Evolutionary conservation across 2,329 filamentous ascomycete species (phyloP).

Genomic region (Fusarium begoniae): DNA sequence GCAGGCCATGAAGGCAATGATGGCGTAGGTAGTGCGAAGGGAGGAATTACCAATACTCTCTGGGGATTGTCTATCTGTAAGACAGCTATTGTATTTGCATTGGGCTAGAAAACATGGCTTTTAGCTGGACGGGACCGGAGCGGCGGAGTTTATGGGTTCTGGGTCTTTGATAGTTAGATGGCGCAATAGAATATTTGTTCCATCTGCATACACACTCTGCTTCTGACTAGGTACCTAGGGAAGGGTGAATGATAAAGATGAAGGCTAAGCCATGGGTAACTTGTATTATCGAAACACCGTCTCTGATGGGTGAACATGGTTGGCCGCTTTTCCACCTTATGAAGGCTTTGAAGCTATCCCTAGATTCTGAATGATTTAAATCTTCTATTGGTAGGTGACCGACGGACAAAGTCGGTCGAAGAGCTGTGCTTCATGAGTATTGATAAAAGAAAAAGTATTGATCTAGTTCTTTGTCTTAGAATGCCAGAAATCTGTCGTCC

Average conservation of each 20-base stretch:
- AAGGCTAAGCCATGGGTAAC: background rate
- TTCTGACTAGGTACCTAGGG: background rate
- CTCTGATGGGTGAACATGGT: background rate
- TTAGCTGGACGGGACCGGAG: constrained; percentile 44
- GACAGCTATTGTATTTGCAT: constrained; percentile 41
- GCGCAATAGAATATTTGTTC: constrained; percentile 38
- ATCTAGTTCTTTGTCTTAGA: background rate
- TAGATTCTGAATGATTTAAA: background rate
- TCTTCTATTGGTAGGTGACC: background rate
- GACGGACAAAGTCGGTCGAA: background rate
- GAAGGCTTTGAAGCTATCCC: background rate
- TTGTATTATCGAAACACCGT: no score
- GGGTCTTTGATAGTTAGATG: constrained; percentile 41
- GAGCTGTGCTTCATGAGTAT: background rate
- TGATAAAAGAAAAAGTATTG: background rate
- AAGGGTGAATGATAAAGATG: background rate
- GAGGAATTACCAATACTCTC: constrained; percentile 24
- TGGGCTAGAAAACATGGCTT: constrained; percentile 41
- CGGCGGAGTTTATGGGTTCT: constrained; percentile 48
- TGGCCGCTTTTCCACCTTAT: background rate
- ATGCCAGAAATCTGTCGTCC: background rate
- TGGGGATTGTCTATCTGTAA: constrained; percentile 32
- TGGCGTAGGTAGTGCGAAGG: constrained; percentile 5
- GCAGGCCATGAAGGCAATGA: constrained; percentile 12
- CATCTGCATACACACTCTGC: background rate